These are phyloP conservation scores for Ceriops decandra DNA, from an alignment of 345 rosid genomes.

Conservation along the genomic window DNA sequence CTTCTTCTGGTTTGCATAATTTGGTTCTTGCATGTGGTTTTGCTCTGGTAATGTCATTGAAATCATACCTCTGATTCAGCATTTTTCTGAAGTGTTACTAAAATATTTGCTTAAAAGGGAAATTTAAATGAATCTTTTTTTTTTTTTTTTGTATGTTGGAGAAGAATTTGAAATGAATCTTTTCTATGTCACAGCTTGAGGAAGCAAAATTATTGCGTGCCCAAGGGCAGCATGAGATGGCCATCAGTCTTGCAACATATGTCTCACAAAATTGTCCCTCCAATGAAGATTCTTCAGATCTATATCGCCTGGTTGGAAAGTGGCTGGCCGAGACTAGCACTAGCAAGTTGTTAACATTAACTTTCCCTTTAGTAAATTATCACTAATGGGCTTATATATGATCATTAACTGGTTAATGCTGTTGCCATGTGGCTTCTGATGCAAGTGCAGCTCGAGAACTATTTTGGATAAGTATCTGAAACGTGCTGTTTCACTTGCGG, in stretches of 20 bases:
- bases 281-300: slow-evolving; percentile 66
- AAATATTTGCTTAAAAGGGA: no score
- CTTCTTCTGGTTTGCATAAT: background rate
- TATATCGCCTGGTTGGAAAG: slow-evolving; percentile 82
- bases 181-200: slow-evolving; percentile 57
- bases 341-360: slow-evolving; percentile 58
- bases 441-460: slow-evolving; percentile 74
- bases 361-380: slow-evolving; percentile 15
- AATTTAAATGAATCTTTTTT: no score
- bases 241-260: slow-evolving; percentile 82
- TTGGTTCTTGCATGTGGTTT: background rate
- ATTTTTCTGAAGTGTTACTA: no score
- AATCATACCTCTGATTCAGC: no score
- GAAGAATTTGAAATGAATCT: no score
- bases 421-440: slow-evolving; percentile 5
- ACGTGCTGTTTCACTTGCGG: slow-evolving; percentile 82
- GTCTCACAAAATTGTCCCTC: slow-evolving; percentile 58
- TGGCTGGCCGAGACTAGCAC: slow-evolving; percentile 99
- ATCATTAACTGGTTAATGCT: slow-evolving; percentile 14
- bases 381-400: slow-evolving; percentile 9
- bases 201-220: slow-evolving; percentile 93
- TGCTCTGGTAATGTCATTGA: background rate
- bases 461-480: slow-evolving; percentile 89
- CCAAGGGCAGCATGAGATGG: slow-evolving; percentile 91
- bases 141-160: no score